phyloP scores from a whole-genome alignment of 352 stramenopile species.

The Hyaloperonospora arabidopsidis region DNA sequence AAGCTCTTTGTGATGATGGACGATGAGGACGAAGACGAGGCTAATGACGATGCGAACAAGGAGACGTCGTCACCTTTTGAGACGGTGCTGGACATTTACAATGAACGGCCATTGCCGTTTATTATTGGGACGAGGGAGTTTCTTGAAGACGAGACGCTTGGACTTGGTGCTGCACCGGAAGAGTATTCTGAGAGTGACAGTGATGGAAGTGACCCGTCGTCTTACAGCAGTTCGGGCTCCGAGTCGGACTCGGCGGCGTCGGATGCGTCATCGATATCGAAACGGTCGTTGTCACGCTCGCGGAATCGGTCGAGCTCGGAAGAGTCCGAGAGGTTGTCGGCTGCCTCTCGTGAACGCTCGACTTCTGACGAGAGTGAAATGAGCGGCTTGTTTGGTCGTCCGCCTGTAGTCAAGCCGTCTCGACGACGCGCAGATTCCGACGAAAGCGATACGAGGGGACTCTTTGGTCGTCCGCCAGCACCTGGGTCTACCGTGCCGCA shows the following conservation, averaged over 20 bases:
- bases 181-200: constrained; percentile 44
- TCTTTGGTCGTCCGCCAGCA: constrained; percentile 39
- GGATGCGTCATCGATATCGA: constrained; percentile 10
- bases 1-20: constrained; percentile 81
- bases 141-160: constrained; percentile 76
- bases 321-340: constrained; percentile 31
- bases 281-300: constrained; percentile 11
- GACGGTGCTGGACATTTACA: constrained; percentile 84
- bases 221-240: constrained; percentile 62
- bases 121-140: constrained; percentile 85
- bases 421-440: constrained; percentile 36
- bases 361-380: constrained; percentile 51
- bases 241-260: constrained; percentile 30
- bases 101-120: constrained; percentile 77
- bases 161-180: constrained; percentile 60
- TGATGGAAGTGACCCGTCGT: constrained; percentile 52
- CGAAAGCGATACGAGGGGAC: constrained; percentile 46
- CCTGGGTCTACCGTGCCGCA: constrained; percentile 16
- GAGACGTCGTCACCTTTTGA: constrained; percentile 52
- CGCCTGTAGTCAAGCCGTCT: constrained; percentile 3
- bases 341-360: constrained; percentile 14
- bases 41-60: constrained; percentile 27
- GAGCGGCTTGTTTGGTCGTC: constrained; percentile 48
- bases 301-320: constrained; percentile 29
- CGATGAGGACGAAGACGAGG: constrained; percentile 67